Percentiles rank a stretch among this genome's conserved stretches.
These are phyloP conservation scores for Podila horticola DNA, from an alignment of 192 early-diverging fungal genomes.

Conservation along the genomic window DNA sequence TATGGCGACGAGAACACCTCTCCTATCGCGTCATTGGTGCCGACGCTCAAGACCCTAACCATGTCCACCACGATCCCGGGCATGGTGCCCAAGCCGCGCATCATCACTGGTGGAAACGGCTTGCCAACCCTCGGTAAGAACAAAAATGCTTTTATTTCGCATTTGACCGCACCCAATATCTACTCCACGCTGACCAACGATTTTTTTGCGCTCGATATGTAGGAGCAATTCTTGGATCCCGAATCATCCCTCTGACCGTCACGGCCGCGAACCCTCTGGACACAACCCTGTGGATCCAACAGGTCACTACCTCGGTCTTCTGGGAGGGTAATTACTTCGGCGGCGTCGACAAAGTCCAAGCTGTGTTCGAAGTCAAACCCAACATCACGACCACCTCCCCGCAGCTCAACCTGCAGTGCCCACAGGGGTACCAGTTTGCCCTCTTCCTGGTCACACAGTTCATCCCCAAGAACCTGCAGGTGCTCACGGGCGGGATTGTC, in stretches of 20 bases:
- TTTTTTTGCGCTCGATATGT: too few species aligned
- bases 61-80: background rate
- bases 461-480: constrained; percentile 4
- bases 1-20: background rate
- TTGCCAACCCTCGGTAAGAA: background rate
- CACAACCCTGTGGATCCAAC: background rate
- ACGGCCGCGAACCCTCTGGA: background rate
- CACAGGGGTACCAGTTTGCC: background rate
- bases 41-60: background rate
- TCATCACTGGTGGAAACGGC: background rate
- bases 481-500: background rate
- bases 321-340: constrained; percentile 8
- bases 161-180: too few species aligned
- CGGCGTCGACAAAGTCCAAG: background rate
- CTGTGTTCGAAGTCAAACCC: background rate
- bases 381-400: background rate
- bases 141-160: too few species aligned
- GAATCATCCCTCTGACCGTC: background rate
- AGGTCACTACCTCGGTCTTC: background rate
- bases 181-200: too few species aligned
- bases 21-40: background rate
- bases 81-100: background rate
- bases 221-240: background rate
- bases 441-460: constrained; percentile 7
- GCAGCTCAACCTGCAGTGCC: background rate